Base-by-base conservation (phyloP, 2,329 filamentous ascomycete species). In the Colletotrichum sp. region DNA sequence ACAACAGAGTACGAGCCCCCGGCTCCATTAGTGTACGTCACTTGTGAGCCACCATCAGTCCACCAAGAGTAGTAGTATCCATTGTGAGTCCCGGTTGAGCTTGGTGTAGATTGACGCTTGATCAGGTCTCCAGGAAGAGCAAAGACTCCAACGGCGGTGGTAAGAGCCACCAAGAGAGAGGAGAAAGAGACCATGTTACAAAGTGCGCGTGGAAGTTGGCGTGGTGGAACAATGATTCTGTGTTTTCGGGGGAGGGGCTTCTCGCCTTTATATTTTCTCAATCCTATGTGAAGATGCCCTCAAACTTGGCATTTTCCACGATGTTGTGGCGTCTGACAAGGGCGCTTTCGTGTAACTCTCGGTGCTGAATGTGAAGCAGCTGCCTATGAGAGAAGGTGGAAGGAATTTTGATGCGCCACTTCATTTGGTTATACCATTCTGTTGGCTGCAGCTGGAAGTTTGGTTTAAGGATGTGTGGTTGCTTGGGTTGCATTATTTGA, bases 51-150 rank as follows among this genome's bases (percentile, higher is more conserved):
- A 2, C 85, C 86, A 59, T 89, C 87, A 63, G 87, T 87, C 88
- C 88, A 89, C 82, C 85, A 89, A 6, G 85, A 88, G 76, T 87
- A 89, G 80, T 85, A 89, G 80, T 85, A 89, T 12, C 88, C 88
- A 67, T 86, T 84, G 78, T 82, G 81, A 7, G 63, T 81, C 8
- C 84, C 84, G 1, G 80, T 81, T 32, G 79, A 79, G 78, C 80
- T 89, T 63, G 88, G 83, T 2, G 84, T 85, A 13, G 77, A 77
- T 32, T 76, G 73, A 3, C 73, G 69, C 18, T 70, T 71, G 44
- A 64, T 44, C 21, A 77, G 6, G n/a, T 72, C 67, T n/a, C 70
- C 32, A 6, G 74, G 74, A 2, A 63, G 49, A 7, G 70, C 57
- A 2, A 76, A 28, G n/a, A 24, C 70, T 21, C 74, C 44, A 9